These are phyloP conservation scores for Aspergillus caelatus DNA, from an alignment of 2,329 filamentous ascomycete species.

Conservation along the genomic window DNA sequence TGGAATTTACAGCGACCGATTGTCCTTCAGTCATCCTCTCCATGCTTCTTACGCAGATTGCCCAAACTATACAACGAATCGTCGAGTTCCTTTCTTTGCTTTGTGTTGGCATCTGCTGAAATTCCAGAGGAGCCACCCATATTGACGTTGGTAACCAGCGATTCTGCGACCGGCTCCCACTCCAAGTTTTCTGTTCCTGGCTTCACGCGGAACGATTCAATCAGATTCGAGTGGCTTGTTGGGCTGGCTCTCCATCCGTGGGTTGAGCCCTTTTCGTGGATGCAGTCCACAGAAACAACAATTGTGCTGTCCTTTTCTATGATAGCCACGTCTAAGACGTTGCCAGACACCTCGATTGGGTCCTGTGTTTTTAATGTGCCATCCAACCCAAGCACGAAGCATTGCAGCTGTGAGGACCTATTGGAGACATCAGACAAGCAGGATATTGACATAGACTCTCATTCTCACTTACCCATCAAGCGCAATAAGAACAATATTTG, in stretches of 20 bases:
- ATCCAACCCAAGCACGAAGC: conserved; percentile 59
- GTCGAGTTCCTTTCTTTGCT: conserved; percentile 36
- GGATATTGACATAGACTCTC: neutral
- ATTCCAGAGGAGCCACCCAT: conserved; percentile 32
- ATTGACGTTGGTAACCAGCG: conserved; percentile 32
- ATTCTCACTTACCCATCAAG: conserved; percentile 58
- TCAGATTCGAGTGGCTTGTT: conserved; percentile 23
- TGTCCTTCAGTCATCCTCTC: conserved; percentile 24
- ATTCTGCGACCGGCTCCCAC: conserved; percentile 28
- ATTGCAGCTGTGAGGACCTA: conserved; percentile 69
- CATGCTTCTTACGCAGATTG: conserved; percentile 43
- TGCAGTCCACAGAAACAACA: conserved; percentile 57
- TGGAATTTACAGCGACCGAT: neutral
- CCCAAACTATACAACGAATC: conserved; percentile 43
- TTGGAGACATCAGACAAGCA: conserved; percentile 46
- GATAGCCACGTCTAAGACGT: conserved; percentile 62
- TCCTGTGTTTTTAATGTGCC: conserved; percentile 54
- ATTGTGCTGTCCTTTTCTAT: conserved; percentile 34
- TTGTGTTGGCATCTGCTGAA: conserved; percentile 28
- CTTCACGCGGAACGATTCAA: conserved; percentile 35
- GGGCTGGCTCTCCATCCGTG: conserved; percentile 37
- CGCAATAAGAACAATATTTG: conserved; percentile 51
- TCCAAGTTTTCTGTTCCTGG: conserved; percentile 24
- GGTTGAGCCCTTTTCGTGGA: conserved; percentile 56
- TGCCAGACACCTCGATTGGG: conserved; percentile 63